Conservation (phyloP, 2,329 filamentous ascomycete species). For the Alternaria postmessia region DNA sequence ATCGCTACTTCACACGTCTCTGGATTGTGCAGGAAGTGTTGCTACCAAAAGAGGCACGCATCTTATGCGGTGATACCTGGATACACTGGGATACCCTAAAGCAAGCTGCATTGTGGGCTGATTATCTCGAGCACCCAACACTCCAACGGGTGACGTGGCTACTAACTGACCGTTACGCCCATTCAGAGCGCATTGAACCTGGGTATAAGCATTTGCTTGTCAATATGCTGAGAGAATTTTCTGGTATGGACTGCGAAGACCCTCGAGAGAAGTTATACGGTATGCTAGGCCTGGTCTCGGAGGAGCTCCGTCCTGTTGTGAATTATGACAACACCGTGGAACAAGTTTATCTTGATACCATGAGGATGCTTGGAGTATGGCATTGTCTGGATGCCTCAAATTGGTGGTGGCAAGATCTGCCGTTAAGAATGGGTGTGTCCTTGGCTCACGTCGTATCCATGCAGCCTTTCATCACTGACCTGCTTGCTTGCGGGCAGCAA, state of each 20-base stretch:
- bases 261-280: constrained; percentile 13
- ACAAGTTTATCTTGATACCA: constrained; percentile 4
- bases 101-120: neutral
- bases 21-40: constrained; percentile 18
- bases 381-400: neutral
- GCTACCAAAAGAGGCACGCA: neutral
- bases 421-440: neutral
- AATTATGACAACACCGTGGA: constrained; percentile 1
- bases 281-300: constrained; percentile 9
- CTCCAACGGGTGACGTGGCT: neutral
- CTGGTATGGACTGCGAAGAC: constrained; percentile 4
- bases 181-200: neutral
- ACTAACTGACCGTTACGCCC: neutral
- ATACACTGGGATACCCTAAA: neutral
- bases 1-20: constrained; percentile 11
- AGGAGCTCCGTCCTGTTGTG: neutral
- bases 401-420: constrained; percentile 2
- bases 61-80: constrained; percentile 5
- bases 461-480: neutral
- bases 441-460: neutral
- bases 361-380: neutral
- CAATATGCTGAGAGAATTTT: neutral
- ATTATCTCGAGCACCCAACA: neutral
- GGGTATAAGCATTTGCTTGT: neutral
- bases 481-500: neutral